Conservation (phyloP, 805 yeast genomes). For the Saturnispora halmiae region DNA sequence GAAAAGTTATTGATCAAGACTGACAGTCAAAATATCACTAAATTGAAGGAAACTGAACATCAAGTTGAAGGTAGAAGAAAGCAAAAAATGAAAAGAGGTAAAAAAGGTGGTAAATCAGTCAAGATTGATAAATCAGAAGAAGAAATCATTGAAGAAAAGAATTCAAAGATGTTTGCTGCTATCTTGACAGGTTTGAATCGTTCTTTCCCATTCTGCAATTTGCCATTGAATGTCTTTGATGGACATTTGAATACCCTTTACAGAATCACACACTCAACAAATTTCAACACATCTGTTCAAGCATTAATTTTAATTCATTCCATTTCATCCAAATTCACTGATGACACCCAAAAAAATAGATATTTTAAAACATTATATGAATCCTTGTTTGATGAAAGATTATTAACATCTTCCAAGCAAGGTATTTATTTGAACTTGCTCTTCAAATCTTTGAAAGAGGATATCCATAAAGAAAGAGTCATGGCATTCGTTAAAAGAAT, state of each 20-base stretch:
- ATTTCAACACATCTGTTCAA: slow-evolving; percentile 89
- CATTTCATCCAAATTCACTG: slow-evolving; percentile 49
- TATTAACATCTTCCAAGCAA: slow-evolving; percentile 82
- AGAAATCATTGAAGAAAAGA: slow-evolving; percentile 68
- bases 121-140: slow-evolving; percentile 53
- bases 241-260: slow-evolving; percentile 77
- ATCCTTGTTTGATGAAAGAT: slow-evolving; percentile 74
- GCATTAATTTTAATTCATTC: slow-evolving; percentile 81
- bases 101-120: slow-evolving; percentile 79
- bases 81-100: slow-evolving; percentile 70
- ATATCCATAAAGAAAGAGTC: slow-evolving; percentile 53
- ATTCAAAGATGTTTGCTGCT: slow-evolving; percentile 78
- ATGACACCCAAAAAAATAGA: slow-evolving; percentile 39
- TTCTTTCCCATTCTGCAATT: slow-evolving; percentile 83
- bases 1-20: slow-evolving; percentile 71
- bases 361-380: slow-evolving; percentile 86
- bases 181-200: slow-evolving; percentile 91
- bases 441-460: slow-evolving; percentile 74
- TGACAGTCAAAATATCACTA: slow-evolving; percentile 37
- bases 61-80: slow-evolving; percentile 56
- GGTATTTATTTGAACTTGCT: slow-evolving; percentile 82
- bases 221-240: slow-evolving; percentile 61
- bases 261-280: slow-evolving; percentile 86
- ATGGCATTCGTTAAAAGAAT: slow-evolving; percentile 88
- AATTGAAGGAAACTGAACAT: slow-evolving; percentile 37